These are phyloP conservation scores for Uronychia binucleata DNA, from an alignment of 73 alveolate species.

Conservation along the genomic window DNA sequence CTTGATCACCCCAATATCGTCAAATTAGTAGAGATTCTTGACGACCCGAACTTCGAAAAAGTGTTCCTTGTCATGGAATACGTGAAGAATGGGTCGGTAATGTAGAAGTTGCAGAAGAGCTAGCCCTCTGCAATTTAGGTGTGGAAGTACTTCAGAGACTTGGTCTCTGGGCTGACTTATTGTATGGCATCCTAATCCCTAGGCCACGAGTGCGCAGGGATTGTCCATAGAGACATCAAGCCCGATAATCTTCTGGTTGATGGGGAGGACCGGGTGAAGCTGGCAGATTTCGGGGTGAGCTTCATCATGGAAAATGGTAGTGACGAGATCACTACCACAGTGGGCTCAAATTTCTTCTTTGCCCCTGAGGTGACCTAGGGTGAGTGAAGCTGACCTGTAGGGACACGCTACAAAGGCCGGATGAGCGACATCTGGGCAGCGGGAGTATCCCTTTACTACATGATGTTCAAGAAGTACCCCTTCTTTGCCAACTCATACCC, in stretches of 20 bases:
- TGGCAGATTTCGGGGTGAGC: conserved; percentile 82
- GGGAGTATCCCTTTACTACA: conserved; percentile 51
- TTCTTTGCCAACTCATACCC: conserved; percentile 13
- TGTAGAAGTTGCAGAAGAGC: not conserved
- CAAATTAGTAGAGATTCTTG: conserved; percentile 54
- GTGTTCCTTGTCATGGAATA: conserved; percentile 65
- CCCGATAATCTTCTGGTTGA: conserved; percentile 87
- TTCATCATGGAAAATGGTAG: conserved; percentile 36
- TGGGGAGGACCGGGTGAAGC: conserved; percentile 60
- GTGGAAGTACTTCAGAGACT: conserved; percentile 50
- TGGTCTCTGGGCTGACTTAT: conserved; percentile 45
- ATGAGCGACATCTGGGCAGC: conserved; percentile 67
- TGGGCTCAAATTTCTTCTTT: conserved; percentile 62
- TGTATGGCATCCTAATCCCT: conserved; percentile 10
- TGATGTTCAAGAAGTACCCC: conserved; percentile 45
- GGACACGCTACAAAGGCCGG: conserved; percentile 32
- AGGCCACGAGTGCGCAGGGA: conserved; percentile 32
- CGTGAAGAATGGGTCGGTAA: conserved; percentile 21
- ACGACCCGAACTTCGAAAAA: conserved; percentile 48
- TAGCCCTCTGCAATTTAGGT: not conserved
- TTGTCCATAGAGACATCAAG: conserved; percentile 86
- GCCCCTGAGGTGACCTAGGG: conserved; percentile 65
- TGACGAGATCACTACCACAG: conserved; percentile 49
- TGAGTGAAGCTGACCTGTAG: no score
- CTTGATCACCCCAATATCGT: conserved; percentile 62